Base-by-base conservation (phyloP, 495 filamentous ascomycete species). In the Neurospora sp. region DNA sequence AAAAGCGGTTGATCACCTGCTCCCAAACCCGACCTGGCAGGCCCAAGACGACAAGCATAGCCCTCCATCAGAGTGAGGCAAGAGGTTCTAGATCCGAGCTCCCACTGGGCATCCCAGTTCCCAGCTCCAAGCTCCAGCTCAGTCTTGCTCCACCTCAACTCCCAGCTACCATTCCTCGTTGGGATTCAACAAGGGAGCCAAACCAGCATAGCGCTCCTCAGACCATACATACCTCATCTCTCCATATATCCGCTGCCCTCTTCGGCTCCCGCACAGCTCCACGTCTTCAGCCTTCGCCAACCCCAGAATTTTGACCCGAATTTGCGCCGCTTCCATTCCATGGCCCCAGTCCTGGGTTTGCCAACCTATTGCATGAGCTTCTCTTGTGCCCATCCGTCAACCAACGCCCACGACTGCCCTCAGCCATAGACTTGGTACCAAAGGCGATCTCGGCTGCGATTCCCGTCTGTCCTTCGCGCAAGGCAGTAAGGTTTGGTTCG, bases 281-380 rank as follows among this genome's bases (percentile, higher is more conserved):
- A 68, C 69, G 69, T 48, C 61, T 38, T 73, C 61, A 72, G 71
- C 48, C 40, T 22, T 22, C 17, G 40, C 27, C 53, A 17, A 68
- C 53, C 41, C 37, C n/a, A 35, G 69, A 40, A 44, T 22, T 59
- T 68, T 37, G 9, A 17, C 68, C 27, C 27, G 22, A 31, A 65
- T 38, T 41, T 40, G 70, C 17, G 31, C 39, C 45, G 35, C 20
- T 44, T 22, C 40, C 69, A 38, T 61, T 73, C 73, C 76, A 78
- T 78, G 76, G 74, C 70, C 72, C 53, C 41, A 73, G 48, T 69
- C 73, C 31, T 70, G 22, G 69, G 70, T 37, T 69, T 40, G 31
- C 27, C 35, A 22, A 22, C 71, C 61, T 71, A 39, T 44, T 70
- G 38, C 48, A 68, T 69, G 45, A 70, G 70, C 69, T 65, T 69